Percentiles rank a stretch among this genome's conserved stretches.
These are phyloP conservation scores for Pezicula carpinea DNA, from an alignment of 2,329 filamentous ascomycete species.

Conservation along the genomic window DNA sequence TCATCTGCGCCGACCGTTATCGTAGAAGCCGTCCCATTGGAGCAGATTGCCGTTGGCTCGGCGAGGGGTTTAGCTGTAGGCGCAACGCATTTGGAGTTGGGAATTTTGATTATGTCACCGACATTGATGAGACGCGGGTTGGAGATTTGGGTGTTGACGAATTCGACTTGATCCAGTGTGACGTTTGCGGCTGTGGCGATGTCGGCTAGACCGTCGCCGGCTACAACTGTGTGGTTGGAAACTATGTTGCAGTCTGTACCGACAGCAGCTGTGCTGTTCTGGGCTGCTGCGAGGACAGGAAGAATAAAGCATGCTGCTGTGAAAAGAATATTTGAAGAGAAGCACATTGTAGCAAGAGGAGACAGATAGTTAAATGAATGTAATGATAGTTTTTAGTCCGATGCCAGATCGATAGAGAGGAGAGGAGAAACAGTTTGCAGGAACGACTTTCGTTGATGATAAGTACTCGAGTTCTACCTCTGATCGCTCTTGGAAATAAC, in stretches of 20 bases:
- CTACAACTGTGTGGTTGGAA: constrained; percentile 6
- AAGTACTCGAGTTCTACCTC: too few species aligned
- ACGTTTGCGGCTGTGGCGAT: constrained; percentile 6
- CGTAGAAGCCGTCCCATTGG: constrained; percentile 6
- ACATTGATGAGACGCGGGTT: constrained; percentile 8
- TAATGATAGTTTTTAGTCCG: too few species aligned
- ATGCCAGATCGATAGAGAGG: too few species aligned
- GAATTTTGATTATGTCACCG: constrained; percentile 11
- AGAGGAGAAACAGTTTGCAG: too few species aligned
- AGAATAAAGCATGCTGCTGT: neutral
- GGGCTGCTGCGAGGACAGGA: neutral
- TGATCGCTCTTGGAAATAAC: too few species aligned
- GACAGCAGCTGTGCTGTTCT: neutral
- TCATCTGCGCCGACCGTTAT: constrained; percentile 8
- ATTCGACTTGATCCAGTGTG: constrained; percentile 10
- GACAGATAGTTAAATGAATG: too few species aligned
- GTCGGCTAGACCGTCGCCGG: constrained; percentile 8
- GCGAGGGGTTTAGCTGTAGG: neutral
- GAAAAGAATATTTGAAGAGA: neutral
- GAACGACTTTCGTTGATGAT: too few species aligned
- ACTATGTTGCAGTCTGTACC: constrained; percentile 11
- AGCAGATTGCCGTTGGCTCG: constrained; percentile 9
- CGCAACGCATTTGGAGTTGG: constrained; percentile 8
- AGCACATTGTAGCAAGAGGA: neutral
- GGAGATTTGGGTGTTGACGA: constrained; percentile 13